Evolutionary conservation across 345 rosid species (phyloP), one percentile per base, ranked within the genome.

Genomic region (Salix viminalis): DNA sequence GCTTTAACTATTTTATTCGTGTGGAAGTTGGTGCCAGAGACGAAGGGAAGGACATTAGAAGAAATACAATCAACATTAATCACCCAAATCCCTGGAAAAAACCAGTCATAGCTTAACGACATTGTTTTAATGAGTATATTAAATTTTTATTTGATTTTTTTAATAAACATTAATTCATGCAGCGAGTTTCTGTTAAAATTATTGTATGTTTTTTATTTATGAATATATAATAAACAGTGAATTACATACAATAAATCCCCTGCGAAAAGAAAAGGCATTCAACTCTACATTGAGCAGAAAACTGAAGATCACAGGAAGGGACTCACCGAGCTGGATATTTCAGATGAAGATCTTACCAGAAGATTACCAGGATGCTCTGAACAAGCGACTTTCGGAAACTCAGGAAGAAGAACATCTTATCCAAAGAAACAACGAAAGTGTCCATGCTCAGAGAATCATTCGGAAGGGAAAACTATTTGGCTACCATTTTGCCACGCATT

Each of bases 31-130:
- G 50, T 75, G 39, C 77, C 71, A 19, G 77, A 75, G 46, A 75
- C 77, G 0, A 75, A 75, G 71, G 77, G 77, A 18, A 26, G 71
- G 5, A 15, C 77, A 65, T 14, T 74, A 61, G 77, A 74, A 65
- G 77, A 74, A 32, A 65, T 65, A 7, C 77, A 74, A 65, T 58
- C 69, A 50, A 16, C 77, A 9, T 10, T 41, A 4, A n/a, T 32
- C 2, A 65, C 69, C 7, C 41, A 14, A 4, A 30, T 65, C 34
- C 21, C 69, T 30, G 44, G 44, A 41, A 10, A 41, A 10, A 41
- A 10, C 2, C 44, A 11, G 44, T 2, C 13, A 41, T 10, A 0
- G 44, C 2, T 41, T 41, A 41, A 41, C 44, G 13, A 41, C 44
- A 41, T 11, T 41, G 44, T 41, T 41, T 41, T 10, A 41, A 0